A percentile compares a stretch with the other conserved stretches of the same genome.
Evolutionary conservation across 2,329 filamentous ascomycete species (phyloP).

Genomic region (Cercospora sesami): DNA sequence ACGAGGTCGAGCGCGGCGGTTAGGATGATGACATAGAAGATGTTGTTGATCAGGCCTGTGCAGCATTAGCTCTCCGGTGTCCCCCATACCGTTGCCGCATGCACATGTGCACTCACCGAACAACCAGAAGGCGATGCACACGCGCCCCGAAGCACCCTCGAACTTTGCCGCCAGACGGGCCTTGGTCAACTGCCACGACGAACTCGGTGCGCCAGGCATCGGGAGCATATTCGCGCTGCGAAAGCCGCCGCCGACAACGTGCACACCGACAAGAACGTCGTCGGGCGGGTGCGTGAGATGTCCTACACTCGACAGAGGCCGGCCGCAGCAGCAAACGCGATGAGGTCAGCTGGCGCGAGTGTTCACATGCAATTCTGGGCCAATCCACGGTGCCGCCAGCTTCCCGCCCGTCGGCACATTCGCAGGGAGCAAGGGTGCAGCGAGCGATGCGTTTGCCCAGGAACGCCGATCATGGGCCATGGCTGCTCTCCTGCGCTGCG

Average conservation of each 20-base stretch:
- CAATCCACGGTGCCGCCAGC: neutral
- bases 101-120: conserved; percentile 65
- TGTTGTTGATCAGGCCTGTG: conserved; percentile 87
- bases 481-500: conserved; percentile 1
- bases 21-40: conserved; percentile 95
- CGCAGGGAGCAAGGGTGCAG: neutral
- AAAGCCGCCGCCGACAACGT: neutral
- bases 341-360: neutral
- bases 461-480: neutral
- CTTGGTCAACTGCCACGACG: conserved; percentile 17
- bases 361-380: conserved; percentile 1
- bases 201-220: conserved; percentile 11
- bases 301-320: neutral
- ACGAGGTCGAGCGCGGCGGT: conserved; percentile 94
- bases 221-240: conserved; percentile 8
- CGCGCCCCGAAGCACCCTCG: conserved; percentile 66
- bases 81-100: neutral
- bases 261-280: neutral
- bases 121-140: conserved; percentile 84
- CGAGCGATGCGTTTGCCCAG: neutral
- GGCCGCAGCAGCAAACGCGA: neutral
- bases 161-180: conserved; percentile 65
- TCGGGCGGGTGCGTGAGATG: neutral
- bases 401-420: neutral
- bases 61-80: neutral